Evolutionary conservation across 495 filamentous ascomycete species (phyloP), one percentile per base, ranked within the genome.

Genomic region (Daldinia bambusicola): DNA sequence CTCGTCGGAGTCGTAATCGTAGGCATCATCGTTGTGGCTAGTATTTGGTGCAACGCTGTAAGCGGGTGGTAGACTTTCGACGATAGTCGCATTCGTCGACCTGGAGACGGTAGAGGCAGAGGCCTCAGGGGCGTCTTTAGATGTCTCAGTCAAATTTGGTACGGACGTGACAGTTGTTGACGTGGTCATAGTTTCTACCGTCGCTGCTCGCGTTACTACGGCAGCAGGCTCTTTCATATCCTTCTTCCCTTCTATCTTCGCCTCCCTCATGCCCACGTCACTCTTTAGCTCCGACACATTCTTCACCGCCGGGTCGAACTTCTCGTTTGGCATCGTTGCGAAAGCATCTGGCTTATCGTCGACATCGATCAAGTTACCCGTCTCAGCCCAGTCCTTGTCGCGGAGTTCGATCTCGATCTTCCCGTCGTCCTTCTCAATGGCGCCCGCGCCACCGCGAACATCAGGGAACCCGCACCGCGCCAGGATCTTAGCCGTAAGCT

Each of bases 401-500:
- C 69, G 63, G 18, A 82, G 50, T 50, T 63, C 63, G 52, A 83
- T 85, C 53, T 78, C 76, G 66, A 88, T 79, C 30, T 85, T 87
- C 36, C 83, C 79, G 57, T 88, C 84, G 65, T 92, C 90, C 38
- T 84, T 86, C 55, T 84, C 83, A 4, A 93, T 83, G 48, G 87
- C 86, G 0, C 74, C 77, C 0, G 78, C 61, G 61, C 80, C 78
- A 26, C 78, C 81, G 31, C 89, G 84, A 26, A 92, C 80, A 55
- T 90, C 86, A 34, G 90, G 87, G 45, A 93, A 87, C 6, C 90
- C 92, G 52, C 91, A 90, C 18, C 86, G 84, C 31, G 82, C 80
- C 6, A 96, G 80, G 20, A 95, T 92, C 55, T 82, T 85, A 12
- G 89, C 90, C 5, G 92, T 86, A 16, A 93, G 76, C 53, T 86